A percentile compares a stretch with the other conserved stretches of the same genome.
phyloP scores from a whole-genome alignment of 805 yeast species.

The Candida methanosorbosa region DNA sequence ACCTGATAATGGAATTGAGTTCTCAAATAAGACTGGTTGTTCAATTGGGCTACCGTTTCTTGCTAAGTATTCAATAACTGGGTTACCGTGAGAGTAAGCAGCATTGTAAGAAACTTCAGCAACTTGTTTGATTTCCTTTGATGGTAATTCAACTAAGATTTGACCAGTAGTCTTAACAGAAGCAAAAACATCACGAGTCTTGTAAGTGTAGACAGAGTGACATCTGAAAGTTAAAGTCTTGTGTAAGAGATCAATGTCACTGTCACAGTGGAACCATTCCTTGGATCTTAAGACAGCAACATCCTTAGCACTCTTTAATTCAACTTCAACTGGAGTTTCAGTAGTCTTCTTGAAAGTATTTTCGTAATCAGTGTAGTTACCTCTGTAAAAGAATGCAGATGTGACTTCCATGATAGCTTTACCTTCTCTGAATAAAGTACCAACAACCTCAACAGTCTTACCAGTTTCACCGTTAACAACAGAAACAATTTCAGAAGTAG shows the following conservation, averaged over 20 bases:
- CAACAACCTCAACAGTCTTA: constrained; percentile 92
- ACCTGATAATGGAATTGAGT: constrained; percentile 73
- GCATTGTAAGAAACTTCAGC: constrained; percentile 85
- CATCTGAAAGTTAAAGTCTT: constrained; percentile 85
- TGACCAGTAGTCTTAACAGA: constrained; percentile 80
- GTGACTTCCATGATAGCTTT: constrained; percentile 86
- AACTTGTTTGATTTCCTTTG: constrained; percentile 78
- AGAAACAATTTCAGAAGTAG: constrained; percentile 78
- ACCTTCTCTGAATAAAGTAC: constrained; percentile 71
- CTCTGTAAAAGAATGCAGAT: constrained; percentile 95
- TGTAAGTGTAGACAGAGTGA: constrained; percentile 75
- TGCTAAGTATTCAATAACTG: constrained; percentile 86
- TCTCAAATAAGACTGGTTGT: constrained; percentile 87
- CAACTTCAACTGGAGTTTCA: constrained; percentile 81
- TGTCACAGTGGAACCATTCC: constrained; percentile 93
- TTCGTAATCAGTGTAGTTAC: constrained; percentile 76
- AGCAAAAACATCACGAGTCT: constrained; percentile 65
- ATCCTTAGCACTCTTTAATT: constrained; percentile 70
- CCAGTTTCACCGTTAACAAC: constrained; percentile 90
- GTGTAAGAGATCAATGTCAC: constrained; percentile 60
- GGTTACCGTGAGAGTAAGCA: constrained; percentile 92
- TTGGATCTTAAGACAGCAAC: constrained; percentile 89
- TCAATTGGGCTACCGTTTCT: constrained; percentile 92
- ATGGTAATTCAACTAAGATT: constrained; percentile 80
- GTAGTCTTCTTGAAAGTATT: constrained; percentile 84